Conservation (phyloP, 257 asterid genomes). For the Lavandula angustifolia region DNA sequence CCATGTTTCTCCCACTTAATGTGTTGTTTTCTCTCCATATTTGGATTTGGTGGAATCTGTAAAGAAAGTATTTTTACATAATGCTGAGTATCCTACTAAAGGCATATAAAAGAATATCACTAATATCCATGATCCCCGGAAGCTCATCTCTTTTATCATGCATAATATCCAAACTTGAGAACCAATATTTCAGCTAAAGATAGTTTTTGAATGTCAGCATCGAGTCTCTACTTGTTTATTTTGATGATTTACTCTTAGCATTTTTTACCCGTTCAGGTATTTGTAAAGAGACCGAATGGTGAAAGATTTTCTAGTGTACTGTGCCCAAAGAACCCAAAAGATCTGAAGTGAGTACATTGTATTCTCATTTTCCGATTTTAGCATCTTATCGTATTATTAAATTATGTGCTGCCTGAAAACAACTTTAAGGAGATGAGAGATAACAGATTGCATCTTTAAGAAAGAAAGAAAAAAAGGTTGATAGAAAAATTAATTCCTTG, state of each 20-base stretch:
- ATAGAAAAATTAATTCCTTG: neutral
- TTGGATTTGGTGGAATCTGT: conserved; percentile 15
- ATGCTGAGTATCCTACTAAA: neutral
- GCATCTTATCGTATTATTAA: conserved; percentile 14
- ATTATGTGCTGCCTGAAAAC: conserved; percentile 21
- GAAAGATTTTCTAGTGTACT: conserved; percentile 72
- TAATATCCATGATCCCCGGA: neutral
- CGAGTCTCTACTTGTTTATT: conserved; percentile 11
- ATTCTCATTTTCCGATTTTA: conserved; percentile 2
- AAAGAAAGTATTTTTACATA: neutral
- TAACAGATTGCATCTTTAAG: conserved; percentile 1
- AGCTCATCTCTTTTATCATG: conserved; percentile 15
- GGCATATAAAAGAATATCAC: conserved; percentile 1
- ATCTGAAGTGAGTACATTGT: conserved; percentile 49
- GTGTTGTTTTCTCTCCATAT: neutral
- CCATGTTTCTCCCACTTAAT: conserved; percentile 4
- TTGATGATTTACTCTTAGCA: conserved; percentile 11
- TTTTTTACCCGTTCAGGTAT: conserved; percentile 56
- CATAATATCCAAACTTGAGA: conserved; percentile 15
- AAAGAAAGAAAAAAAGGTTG: neutral
- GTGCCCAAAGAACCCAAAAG: conserved; percentile 63
- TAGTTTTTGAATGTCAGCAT: conserved; percentile 12
- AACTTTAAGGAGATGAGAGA: conserved; percentile 3
- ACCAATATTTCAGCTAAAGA: conserved; percentile 15
- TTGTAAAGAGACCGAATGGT: conserved; percentile 80